Evolutionary conservation across 148 eudicot genomes (phyloP), one percentile per base, ranked within the genome.

Genomic region (Rhododendron ferrugineum): DNA sequence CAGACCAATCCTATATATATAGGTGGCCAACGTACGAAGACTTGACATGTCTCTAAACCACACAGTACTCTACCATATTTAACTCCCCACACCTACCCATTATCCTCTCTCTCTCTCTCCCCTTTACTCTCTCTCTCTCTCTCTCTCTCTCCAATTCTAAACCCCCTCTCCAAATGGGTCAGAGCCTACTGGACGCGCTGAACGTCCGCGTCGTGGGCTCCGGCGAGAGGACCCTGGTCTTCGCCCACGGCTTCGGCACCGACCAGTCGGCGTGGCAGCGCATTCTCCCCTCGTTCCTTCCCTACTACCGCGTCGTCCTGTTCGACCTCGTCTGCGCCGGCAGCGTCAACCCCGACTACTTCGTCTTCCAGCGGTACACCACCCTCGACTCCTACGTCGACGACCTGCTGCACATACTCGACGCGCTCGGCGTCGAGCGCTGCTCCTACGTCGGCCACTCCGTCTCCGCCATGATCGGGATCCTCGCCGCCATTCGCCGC

Each of bases 281-380:
- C 79, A 94, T 96, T 72, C 86, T 96, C 2, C 98, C 99, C 3
- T 89, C 82, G 83, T 91, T 96, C 81, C 74, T 87, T 2, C 92
- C 92, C 0, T 78, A 92, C 81, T 89, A 95, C 86, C 91, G 89
- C 7, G 90, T 96, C 36, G 85, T 96, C 6, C 92, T 93, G 60
- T 96, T 91, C 80, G 99, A 96, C 88, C 90, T 96, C 20, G 93
- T 94, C n/a, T 96, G 99, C 83, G 99, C 99, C 44, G 99, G 99
- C 23, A 93, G 92, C 40, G 99, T 96, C 13, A 95, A 95, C 85
- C 99, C 99, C 1, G 96, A 96, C 68, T 91, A 85, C 86, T 96
- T 96, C 88, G 97, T 95, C 82, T 95, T 94, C 89, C 86, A 58
- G 0, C 93, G 97, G 3, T 96, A 96, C 91, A 94, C 95, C 34